Percentiles rank a stretch among this genome's conserved stretches.
Evolutionary conservation across 352 stramenopile species (phyloP).

Genomic region (Bremia lactucae): DNA sequence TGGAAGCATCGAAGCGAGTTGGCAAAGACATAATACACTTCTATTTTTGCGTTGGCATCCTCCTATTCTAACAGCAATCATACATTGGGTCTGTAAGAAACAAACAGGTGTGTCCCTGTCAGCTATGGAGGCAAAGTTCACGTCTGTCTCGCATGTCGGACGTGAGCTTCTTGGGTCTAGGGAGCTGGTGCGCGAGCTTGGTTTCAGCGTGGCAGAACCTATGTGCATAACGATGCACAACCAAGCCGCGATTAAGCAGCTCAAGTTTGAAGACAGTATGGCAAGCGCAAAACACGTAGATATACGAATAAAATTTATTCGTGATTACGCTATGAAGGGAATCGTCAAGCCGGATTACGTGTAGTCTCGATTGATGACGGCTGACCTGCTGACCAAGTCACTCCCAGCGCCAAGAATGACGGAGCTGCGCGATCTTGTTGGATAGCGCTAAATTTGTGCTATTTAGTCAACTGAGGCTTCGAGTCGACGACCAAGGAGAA

Average conservation of each 20-base stretch:
- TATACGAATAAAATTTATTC: not conserved
- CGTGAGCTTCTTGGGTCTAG: not conserved
- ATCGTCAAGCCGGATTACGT: not conserved
- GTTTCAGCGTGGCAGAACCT: not conserved
- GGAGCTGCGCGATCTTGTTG: too few species aligned
- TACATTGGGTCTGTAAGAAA: not conserved
- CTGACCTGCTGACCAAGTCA: not conserved
- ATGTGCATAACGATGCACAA: not conserved
- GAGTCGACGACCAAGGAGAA: too few species aligned
- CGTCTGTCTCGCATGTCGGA: not conserved
- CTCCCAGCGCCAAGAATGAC: too few species aligned
- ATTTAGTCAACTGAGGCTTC: too few species aligned
- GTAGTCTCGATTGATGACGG: not conserved
- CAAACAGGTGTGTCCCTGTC: not conserved
- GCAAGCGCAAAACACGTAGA: too few species aligned
- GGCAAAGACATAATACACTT: not conserved
- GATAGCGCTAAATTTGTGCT: too few species aligned
- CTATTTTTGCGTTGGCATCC: too few species aligned
- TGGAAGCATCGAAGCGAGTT: too few species aligned
- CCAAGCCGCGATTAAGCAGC: conserved; percentile 1
- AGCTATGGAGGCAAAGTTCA: not conserved
- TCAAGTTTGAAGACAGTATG: too few species aligned
- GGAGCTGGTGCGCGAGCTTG: not conserved
- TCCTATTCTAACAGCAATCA: too few species aligned
- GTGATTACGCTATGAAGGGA: not conserved